A percentile compares a stretch with the other conserved stretches of the same genome.
Evolutionary conservation across 148 eudicot species (phyloP).

Genomic region (Bassia scoparia): DNA sequence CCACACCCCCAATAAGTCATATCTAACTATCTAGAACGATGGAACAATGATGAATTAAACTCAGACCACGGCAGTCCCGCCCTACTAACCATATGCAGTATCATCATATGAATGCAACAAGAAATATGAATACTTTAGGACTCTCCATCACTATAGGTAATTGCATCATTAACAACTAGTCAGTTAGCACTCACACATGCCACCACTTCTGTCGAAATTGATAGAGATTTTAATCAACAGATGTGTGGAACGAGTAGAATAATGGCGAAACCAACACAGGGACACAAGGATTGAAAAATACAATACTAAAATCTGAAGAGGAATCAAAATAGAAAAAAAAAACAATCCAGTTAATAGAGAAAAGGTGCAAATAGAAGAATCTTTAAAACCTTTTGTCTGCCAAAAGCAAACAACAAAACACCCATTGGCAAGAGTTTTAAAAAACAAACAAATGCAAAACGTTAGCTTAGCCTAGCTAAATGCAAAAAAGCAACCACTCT

Average conservation of each 20-base stretch:
- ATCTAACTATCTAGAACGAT: background rate
- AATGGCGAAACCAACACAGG: conserved; percentile 13
- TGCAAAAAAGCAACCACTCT: conserved; percentile 33
- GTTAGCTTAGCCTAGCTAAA: conserved; percentile 24
- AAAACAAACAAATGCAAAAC: conserved; percentile 15
- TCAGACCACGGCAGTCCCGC: conserved; percentile 10
- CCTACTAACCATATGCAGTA: background rate
- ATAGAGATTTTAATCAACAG: no score
- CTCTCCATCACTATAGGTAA: no score
- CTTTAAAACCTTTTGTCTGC: conserved; percentile 21
- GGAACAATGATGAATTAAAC: conserved; percentile 7
- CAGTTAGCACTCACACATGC: no score
- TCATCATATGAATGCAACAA: background rate
- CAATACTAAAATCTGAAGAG: background rate
- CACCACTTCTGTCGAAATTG: no score
- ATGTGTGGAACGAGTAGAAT: conserved; percentile 7
- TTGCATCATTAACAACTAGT: no score
- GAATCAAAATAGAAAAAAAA: conserved; percentile 10
- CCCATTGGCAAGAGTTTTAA: conserved; percentile 25
- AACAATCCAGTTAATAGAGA: conserved; percentile 14
- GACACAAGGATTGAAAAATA: conserved; percentile 2
- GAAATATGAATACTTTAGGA: background rate
- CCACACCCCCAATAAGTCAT: conserved; percentile 18
- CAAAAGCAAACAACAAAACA: conserved; percentile 29
- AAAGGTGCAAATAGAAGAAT: conserved; percentile 22